A percentile compares a stretch with the other conserved stretches of the same genome.
Conservation (phyloP, 805 yeast species). For the Ogataea neopini region DNA sequence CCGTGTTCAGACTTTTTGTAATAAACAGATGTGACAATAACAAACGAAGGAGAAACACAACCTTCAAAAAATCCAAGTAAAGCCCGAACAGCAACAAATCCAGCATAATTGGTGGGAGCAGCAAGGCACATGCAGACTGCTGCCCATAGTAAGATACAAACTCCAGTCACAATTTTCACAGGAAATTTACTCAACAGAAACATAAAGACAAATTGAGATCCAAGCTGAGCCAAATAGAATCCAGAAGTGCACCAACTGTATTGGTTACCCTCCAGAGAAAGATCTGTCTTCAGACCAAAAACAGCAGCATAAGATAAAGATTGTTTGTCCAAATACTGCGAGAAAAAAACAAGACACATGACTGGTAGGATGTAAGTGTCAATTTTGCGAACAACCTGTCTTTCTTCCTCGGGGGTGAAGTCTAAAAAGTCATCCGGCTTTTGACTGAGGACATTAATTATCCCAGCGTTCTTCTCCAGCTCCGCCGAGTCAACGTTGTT, state of each 20-base stretch:
- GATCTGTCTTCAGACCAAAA: constrained; percentile 48
- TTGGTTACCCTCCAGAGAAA: constrained; percentile 45
- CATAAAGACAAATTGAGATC: constrained; percentile 43
- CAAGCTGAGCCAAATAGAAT: constrained; percentile 51
- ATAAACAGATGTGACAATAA: constrained; percentile 54
- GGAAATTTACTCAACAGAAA: constrained; percentile 44
- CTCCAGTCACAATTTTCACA: constrained; percentile 38
- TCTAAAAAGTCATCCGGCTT: constrained; percentile 2
- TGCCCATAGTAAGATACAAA: constrained; percentile 43
- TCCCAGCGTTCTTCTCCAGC: neutral
- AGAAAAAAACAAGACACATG: constrained; percentile 20
- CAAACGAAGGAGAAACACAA: constrained; percentile 56
- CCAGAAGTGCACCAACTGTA: constrained; percentile 52
- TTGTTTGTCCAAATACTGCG: constrained; percentile 27
- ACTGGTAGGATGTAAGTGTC: constrained; percentile 25
- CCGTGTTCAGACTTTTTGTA: constrained; percentile 46
- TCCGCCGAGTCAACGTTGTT: neutral
- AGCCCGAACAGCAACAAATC: constrained; percentile 46
- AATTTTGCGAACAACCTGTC: constrained; percentile 28
- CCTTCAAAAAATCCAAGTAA: constrained; percentile 53
- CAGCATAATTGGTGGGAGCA: constrained; percentile 42
- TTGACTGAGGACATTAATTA: neutral
- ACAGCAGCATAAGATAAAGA: constrained; percentile 34
- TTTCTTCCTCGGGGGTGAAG: constrained; percentile 30
- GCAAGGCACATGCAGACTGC: constrained; percentile 44